phyloP scores from a whole-genome alignment of 2,329 filamentous ascomycete species.

The Sclerotinia spermophila region DNA sequence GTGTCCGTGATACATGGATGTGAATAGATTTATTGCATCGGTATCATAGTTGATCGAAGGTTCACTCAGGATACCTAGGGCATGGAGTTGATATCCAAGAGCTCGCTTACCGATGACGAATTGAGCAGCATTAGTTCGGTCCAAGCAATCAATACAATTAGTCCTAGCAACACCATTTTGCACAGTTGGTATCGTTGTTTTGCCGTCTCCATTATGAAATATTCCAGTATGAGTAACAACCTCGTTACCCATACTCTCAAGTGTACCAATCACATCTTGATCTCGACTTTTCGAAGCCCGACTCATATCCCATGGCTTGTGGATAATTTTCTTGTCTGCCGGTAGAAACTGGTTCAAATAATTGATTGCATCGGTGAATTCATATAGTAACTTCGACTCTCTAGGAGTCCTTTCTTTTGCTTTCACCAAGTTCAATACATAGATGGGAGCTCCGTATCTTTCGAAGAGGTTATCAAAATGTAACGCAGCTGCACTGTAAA shows the following conservation, averaged over 20 bases:
- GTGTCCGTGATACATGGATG: conserved; percentile 97
- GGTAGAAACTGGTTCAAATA: conserved; percentile 96
- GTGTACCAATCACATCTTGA: conserved; percentile 87
- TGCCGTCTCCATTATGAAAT: conserved; percentile 84
- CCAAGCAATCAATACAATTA: conserved; percentile 96
- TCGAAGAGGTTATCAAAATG: conserved; percentile 96
- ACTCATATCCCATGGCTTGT: conserved; percentile 98
- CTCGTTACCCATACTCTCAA: conserved; percentile 85
- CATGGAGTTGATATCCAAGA: conserved; percentile 86
- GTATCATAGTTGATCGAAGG: conserved; percentile 87
- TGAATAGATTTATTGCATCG: conserved; percentile 93
- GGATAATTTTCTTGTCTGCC: conserved; percentile 76
- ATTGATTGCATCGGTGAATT: conserved; percentile 81
- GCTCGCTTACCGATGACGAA: conserved; percentile 97
- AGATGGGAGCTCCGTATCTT: conserved; percentile 87
- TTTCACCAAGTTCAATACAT: conserved; percentile 89
- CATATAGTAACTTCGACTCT: conserved; percentile 84
- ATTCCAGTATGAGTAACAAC: conserved; percentile 85
- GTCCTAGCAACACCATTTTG: conserved; percentile 93
- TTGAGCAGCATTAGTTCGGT: conserved; percentile 95
- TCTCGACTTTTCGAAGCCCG: conserved; percentile 87
- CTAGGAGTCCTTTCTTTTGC: conserved; percentile 80
- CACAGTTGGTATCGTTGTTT: conserved; percentile 60
- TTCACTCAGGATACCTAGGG: conserved; percentile 78
- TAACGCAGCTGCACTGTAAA: conserved; percentile 86